A percentile compares a stretch with the other conserved stretches of the same genome.
Evolutionary conservation across 352 stramenopile genomes (phyloP).

Genomic region (Globisporangium acanthophoron): DNA sequence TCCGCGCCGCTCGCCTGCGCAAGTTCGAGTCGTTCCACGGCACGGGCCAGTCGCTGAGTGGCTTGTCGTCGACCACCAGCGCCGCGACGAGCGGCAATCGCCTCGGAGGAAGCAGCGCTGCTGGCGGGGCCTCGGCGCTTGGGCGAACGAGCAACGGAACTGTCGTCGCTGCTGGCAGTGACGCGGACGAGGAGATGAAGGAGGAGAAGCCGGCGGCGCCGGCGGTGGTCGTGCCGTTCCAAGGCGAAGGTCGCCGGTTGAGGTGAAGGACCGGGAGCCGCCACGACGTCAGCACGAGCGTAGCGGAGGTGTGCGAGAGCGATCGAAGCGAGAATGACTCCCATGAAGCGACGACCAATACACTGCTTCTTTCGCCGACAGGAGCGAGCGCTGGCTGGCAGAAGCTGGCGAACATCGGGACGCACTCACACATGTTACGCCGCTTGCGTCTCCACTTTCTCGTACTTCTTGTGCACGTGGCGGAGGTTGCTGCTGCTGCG

Average conservation of each 20-base stretch:
- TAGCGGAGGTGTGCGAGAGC: neutral
- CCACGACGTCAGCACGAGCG: no score
- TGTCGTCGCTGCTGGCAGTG: slow-evolving; percentile 11
- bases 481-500: slow-evolving; percentile 6
- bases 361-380: neutral
- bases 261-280: slow-evolving; percentile 20
- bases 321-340: neutral
- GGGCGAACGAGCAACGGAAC: slow-evolving; percentile 4
- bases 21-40: slow-evolving; percentile 85
- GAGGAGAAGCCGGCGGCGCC: slow-evolving; percentile 21
- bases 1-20: slow-evolving; percentile 64
- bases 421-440: neutral
- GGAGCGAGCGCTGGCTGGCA: neutral
- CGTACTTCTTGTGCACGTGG: neutral
- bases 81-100: slow-evolving; percentile 12
- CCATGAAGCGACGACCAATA: neutral
- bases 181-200: slow-evolving; percentile 36
- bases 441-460: neutral
- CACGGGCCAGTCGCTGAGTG: slow-evolving; percentile 68
- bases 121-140: neutral
- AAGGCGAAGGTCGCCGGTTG: slow-evolving; percentile 57
- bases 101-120: slow-evolving; percentile 21
- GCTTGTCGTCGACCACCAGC: slow-evolving; percentile 28
- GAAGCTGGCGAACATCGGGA: neutral
- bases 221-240: slow-evolving; percentile 44